Evolutionary conservation across 257 asterid genomes (phyloP).

Genomic region (Handroanthus guayacan): DNA sequence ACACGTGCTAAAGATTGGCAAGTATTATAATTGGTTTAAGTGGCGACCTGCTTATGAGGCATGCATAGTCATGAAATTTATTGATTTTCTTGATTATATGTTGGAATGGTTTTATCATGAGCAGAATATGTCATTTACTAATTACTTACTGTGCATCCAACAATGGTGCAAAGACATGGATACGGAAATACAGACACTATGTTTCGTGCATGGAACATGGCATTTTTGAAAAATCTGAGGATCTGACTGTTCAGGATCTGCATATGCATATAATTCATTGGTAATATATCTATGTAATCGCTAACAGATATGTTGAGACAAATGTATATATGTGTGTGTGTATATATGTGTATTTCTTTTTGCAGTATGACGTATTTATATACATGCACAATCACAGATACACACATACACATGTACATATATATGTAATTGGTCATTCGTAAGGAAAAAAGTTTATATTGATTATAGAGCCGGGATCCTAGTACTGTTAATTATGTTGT

Average conservation of each 20-base stretch:
- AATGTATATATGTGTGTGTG: not conserved
- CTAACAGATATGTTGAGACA: too few species aligned
- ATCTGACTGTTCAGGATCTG: not conserved
- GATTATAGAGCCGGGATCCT: not conserved
- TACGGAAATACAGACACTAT: not conserved
- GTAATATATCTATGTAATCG: too few species aligned
- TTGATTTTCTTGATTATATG: slow-evolving; percentile 7
- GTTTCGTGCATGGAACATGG: too few species aligned
- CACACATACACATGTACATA: not conserved
- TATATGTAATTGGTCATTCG: not conserved
- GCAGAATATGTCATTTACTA: not conserved
- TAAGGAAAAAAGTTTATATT: not conserved
- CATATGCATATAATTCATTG: too few species aligned
- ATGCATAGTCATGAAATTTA: not conserved
- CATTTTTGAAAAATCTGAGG: not conserved
- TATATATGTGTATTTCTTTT: not conserved
- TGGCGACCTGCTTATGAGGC: not conserved
- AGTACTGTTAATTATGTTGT: not conserved
- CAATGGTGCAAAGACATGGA: not conserved
- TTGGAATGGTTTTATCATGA: not conserved
- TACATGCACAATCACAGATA: not conserved
- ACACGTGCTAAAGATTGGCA: not conserved
- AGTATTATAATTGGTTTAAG: not conserved
- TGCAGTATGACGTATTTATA: not conserved
- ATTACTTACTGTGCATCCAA: not conserved